Evolutionary conservation across 345 rosid species (phyloP), one percentile per base, ranked within the genome.

Genomic region (Populus euphratica): DNA sequence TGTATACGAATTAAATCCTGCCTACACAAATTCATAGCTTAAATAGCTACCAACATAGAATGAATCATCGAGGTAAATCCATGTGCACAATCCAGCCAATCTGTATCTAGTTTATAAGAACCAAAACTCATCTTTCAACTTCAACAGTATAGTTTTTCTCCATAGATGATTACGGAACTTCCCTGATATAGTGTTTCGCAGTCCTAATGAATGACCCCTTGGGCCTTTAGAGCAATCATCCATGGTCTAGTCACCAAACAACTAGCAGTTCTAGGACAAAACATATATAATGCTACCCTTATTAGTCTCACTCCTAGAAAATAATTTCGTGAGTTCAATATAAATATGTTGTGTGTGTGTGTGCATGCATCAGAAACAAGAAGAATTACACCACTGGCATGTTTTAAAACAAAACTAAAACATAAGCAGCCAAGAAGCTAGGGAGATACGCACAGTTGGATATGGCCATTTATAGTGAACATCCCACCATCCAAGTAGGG

Each of bases 381-480:
- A 9, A 59, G 29, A 9, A 59, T 16, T 16, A 47, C 17, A 47
- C 52, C 13, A 14, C 29, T 67, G 1, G 44, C 38, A 63, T 6
- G 17, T 35, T 65, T 54, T 3, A 52, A 72, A 8, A 27, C 2
- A 12, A 73, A n/a, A 16, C 20, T 9, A n/a, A 68, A 29, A 35
- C 20, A 31, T 36, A 68, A 5, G 23, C n/a, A 29, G 63, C 63
- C 29, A 25, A 47, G 41, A 66, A 29, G 29, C 29, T 27, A 27
- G 29, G 56, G 73, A 41, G 66, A 75, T 29, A 82, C 85, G 20
- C 72, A 82, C 85, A 47, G 85, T 82, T 35, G 85, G 85, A 35
- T 82, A 82, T 52, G 85, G 85, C 85, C 85, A 82, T 78, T 82
- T 82, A 62, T 78, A 67, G 67, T 82, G 85, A 78, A 67, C 70